These are phyloP conservation scores for Debaryomyces udenii DNA, from an alignment of 1,139 yeast species.

Conservation along the genomic window DNA sequence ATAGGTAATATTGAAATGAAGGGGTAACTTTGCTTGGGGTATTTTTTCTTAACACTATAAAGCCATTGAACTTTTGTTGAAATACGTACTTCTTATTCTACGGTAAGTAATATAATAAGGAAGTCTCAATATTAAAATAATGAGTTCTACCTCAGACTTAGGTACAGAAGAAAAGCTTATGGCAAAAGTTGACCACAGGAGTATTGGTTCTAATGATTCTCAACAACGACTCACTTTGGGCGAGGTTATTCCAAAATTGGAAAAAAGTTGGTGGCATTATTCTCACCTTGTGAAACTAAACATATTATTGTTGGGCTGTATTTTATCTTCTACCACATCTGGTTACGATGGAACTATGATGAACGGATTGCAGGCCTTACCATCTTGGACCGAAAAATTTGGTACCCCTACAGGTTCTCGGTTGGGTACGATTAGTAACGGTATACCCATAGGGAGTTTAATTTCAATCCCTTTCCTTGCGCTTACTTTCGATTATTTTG, in stretches of 20 bases:
- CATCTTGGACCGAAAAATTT: constrained; percentile 4
- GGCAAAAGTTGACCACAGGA: no score
- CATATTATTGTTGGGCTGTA: constrained; percentile 12
- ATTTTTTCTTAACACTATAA: no score
- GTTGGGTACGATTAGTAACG: constrained; percentile 1
- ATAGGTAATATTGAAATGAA: no score
- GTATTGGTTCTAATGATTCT: no score
- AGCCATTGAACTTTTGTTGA: no score
- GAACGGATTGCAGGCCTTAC: constrained; percentile 52
- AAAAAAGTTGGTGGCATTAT: constrained; percentile 22
- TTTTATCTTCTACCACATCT: constrained; percentile 33
- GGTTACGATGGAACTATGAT: constrained; percentile 57
- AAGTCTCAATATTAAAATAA: no score
- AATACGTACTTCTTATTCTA: no score
- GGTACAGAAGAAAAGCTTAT: no score
- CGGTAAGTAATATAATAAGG: no score
- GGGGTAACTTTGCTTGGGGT: no score
- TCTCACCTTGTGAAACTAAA: constrained; percentile 41
- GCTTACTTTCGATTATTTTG: background rate
- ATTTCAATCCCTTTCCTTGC: background rate
- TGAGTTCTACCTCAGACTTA: no score
- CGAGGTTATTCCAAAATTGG: constrained; percentile 1
- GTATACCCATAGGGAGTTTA: background rate
- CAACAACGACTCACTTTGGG: background rate
- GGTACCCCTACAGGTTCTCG: background rate